Conservation (phyloP, 2,329 filamentous ascomycete genomes). For the Xylaria sp. region DNA sequence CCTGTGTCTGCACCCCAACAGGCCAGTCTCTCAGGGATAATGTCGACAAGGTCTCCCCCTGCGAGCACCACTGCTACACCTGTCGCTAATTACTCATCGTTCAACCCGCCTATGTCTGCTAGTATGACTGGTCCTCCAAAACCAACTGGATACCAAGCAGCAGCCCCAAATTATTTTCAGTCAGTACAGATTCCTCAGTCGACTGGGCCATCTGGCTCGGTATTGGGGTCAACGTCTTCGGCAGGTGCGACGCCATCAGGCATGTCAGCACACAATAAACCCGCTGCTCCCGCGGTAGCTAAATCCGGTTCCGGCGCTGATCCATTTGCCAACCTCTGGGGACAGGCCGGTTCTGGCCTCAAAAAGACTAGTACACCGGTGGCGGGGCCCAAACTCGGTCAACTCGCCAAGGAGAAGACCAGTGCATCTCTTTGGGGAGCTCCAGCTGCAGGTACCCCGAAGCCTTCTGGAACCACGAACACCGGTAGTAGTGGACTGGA, state of each 20-base stretch:
- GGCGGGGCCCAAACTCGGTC: conserved; percentile 83
- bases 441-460: conserved; percentile 56
- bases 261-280: conserved; percentile 61
- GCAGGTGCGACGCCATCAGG: conserved; percentile 44
- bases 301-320: conserved; percentile 76
- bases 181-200: conserved; percentile 68
- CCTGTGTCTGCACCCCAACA: conserved; percentile 86
- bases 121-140: conserved; percentile 59
- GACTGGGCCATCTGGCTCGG: conserved; percentile 47
- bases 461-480: conserved; percentile 40
- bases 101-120: conserved; percentile 60
- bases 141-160: conserved; percentile 75
- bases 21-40: conserved; percentile 82
- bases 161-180: conserved; percentile 94
- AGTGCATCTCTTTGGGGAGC: conserved; percentile 94
- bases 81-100: conserved; percentile 72
- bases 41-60: conserved; percentile 83
- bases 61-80: conserved; percentile 66
- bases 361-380: conserved; percentile 75
- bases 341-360: conserved; percentile 76
- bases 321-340: conserved; percentile 90
- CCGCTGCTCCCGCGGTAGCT: conserved; percentile 57
- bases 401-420: conserved; percentile 98
- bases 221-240: conserved; percentile 40
- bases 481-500: conserved; percentile 48